Conservation (phyloP, 2,329 filamentous ascomycete species). For the Beauveria sp. region DNA sequence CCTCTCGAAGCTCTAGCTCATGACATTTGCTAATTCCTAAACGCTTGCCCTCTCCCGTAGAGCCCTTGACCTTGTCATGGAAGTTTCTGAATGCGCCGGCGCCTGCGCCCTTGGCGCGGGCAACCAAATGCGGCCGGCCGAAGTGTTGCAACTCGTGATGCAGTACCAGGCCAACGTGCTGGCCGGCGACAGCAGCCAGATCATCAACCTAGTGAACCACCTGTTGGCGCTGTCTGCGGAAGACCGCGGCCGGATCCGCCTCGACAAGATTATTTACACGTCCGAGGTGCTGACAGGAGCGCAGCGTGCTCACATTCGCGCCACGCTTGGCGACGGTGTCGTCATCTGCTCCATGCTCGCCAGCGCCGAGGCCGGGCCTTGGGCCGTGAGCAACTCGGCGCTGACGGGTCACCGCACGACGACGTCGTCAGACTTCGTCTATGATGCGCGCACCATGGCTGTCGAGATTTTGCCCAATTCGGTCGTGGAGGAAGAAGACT, state of each 20-base stretch:
- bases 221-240: conserved; percentile 23
- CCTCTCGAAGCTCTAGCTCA: too few relatives aligned
- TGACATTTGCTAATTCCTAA: too few relatives aligned
- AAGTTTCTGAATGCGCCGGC: conserved; percentile 33
- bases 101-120: conserved; percentile 32
- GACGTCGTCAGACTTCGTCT: conserved; percentile 27
- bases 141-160: conserved; percentile 20
- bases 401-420: conserved; percentile 16
- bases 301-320: conserved; percentile 25
- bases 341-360: conserved; percentile 33
- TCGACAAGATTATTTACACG: conserved; percentile 37
- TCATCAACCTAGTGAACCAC: conserved; percentile 28
- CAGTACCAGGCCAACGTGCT: conserved; percentile 31
- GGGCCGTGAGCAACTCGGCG: conserved; percentile 23
- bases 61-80: conserved; percentile 32
- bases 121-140: conserved; percentile 17
- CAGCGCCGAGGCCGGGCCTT: conserved; percentile 36
- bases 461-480: conserved; percentile 30
- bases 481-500: neutral
- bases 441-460: conserved; percentile 28
- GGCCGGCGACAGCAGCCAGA: conserved; percentile 30
- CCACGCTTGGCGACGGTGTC: conserved; percentile 22
- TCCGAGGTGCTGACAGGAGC: conserved; percentile 30
- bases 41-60: conserved; percentile 12
- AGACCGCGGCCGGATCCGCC: conserved; percentile 18